Base-by-base conservation (phyloP, 2,329 filamentous ascomycete genomes). In the Alternaria metachromatica region DNA sequence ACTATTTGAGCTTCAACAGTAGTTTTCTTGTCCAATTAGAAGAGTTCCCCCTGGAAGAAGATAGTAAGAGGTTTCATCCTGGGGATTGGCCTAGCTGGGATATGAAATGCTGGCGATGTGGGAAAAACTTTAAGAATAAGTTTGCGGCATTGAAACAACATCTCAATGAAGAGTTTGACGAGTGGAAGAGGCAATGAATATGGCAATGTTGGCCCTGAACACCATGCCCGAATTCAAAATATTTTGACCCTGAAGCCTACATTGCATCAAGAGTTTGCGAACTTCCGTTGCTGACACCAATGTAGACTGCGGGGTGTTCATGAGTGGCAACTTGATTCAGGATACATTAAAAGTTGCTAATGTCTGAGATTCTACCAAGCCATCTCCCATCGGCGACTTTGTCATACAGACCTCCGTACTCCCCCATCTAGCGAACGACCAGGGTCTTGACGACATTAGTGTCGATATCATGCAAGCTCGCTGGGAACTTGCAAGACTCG, bases 1-100 rank as follows among this genome's bases (percentile, higher is more conserved):
- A 98, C 81, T 98, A 97, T 81, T 93, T 96, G 76, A 96, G 92
- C 67, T 98, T 98, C 81, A 89, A 88, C 30, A 96, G 94, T 56
- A 87, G 87, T 4, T 99, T 98, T 78, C 87, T 99, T 21, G 87
- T 98, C 12, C 84, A 86, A 15, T 74, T 98, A 25, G 89, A 89
- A 21, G 92, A 94, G 63, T 95, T 97, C 54, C 95, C 96, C 5
- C 81, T 98, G 28, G 84, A 85, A 0, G 66, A 82, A 25, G 87
- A 90, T 58, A 93, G 96, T 77, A 79, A 81, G 49, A 82, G 93
- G 63, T 84, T 90, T 67, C 76, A 88, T 60, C 86, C 88, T 1
- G 83, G 82, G 0, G 84, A 85, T 18, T 94, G 91, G 80, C 80
- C 94, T 66, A 82, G 85, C 37, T 80, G 81, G 63, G 89, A 93